Conservation (phyloP, 768 basidiomycete species). For the Trichaptum fuscoviolaceum region DNA sequence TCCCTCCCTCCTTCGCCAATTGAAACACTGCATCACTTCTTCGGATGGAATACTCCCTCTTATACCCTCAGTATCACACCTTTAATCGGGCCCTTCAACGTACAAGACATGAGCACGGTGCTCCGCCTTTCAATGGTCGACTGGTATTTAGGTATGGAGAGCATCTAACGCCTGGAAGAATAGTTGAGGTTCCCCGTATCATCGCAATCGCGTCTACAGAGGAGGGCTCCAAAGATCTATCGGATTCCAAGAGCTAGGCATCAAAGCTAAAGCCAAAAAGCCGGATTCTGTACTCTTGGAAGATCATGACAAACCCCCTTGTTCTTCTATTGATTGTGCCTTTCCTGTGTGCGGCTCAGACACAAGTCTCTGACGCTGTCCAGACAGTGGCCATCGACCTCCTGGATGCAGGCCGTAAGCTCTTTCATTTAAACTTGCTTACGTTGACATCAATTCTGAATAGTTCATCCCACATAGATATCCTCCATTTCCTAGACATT, state of each 20-base stretch:
- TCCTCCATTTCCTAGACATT: constrained; percentile 3
- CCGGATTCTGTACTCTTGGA: background rate
- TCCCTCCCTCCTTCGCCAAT: background rate
- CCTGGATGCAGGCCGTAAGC: background rate
- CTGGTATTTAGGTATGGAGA: background rate
- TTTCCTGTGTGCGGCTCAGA: background rate
- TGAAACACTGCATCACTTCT: background rate
- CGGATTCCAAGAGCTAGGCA: background rate
- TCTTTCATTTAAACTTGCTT: background rate
- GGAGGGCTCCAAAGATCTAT: background rate
- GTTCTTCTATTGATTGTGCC: background rate
- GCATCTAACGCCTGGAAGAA: background rate
- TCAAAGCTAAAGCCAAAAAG: background rate
- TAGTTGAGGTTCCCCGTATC: background rate
- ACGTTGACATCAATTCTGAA: background rate
- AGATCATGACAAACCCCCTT: background rate
- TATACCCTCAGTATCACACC: background rate
- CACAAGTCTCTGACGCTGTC: background rate
- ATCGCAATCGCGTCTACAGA: background rate
- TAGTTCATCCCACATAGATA: background rate
- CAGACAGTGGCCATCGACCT: background rate
- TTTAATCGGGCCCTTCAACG: background rate
- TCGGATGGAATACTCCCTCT: background rate
- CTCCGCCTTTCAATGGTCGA: background rate
- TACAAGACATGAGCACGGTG: background rate